These are phyloP conservation scores for Ceratopteris richardii DNA, from an alignment of 75 land plant species.

Conservation along the genomic window DNA sequence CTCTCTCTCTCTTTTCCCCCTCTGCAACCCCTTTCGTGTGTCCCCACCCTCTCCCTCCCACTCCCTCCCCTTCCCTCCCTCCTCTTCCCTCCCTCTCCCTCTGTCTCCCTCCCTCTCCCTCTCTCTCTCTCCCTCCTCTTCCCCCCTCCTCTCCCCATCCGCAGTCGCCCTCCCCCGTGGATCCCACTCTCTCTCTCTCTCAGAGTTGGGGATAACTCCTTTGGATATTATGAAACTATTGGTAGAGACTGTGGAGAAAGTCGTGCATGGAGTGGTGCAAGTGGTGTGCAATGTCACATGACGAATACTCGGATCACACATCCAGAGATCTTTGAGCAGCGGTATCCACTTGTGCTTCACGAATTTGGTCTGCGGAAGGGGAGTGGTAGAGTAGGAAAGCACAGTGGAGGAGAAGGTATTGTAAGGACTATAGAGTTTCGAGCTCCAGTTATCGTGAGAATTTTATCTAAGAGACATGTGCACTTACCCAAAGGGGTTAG, in stretches of 20 bases:
- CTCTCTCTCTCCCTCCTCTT: too few relatives aligned
- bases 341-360: slow-evolving; percentile 82
- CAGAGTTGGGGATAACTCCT: slow-evolving; percentile 83
- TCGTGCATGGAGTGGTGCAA: slow-evolving; percentile 83
- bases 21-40: too few relatives aligned
- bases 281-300: slow-evolving; percentile 99
- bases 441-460: slow-evolving; percentile 77
- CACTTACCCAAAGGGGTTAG: slow-evolving; percentile 83
- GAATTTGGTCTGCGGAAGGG: slow-evolving; percentile 70
- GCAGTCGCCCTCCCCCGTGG: too few relatives aligned
- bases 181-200: too few relatives aligned
- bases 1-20: too few relatives aligned
- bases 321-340: slow-evolving; percentile 95
- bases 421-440: slow-evolving; percentile 82
- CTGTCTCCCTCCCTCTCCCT: too few relatives aligned
- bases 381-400: slow-evolving; percentile 83
- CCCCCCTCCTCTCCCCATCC: too few relatives aligned
- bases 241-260: slow-evolving; percentile 99
- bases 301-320: slow-evolving; percentile 97
- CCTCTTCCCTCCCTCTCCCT: too few relatives aligned
- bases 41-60: too few relatives aligned
- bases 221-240: slow-evolving; percentile 97
- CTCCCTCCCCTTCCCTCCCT: too few relatives aligned
- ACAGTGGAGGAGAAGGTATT: slow-evolving; percentile 87
- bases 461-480: slow-evolving; percentile 86